Percentiles rank a stretch among this genome's conserved stretches.
phyloP scores from a whole-genome alignment of 129 eudicot species.

The Flaveria trinervia region DNA sequence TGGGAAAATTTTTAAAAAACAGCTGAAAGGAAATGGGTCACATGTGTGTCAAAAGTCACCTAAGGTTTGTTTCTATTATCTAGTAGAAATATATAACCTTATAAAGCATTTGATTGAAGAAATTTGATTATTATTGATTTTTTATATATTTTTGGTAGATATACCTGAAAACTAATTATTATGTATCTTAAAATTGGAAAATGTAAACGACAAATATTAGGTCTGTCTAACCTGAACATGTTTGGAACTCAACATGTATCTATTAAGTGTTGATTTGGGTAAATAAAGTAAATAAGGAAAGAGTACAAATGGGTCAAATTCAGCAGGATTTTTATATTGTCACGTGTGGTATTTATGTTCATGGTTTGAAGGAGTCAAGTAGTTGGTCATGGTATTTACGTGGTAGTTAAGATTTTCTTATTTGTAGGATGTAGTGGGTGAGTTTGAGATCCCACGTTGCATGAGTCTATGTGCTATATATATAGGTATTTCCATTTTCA shows the following conservation, averaged over 20 bases:
- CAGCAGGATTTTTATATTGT: no score
- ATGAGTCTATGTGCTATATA: no score
- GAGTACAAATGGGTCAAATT: not conserved
- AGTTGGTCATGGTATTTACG: no score
- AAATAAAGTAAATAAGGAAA: not conserved
- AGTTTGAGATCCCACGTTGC: no score
- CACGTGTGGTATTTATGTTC: no score
- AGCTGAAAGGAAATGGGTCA: not conserved
- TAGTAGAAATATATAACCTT: not conserved
- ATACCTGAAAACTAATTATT: not conserved
- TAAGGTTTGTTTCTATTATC: not conserved
- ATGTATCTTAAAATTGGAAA: not conserved
- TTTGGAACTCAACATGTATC: not conserved
- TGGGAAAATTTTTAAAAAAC: not conserved
- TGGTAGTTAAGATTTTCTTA: no score
- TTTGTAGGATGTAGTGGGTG: no score
- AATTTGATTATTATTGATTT: not conserved
- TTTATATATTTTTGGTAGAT: not conserved
- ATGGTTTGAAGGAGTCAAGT: no score
- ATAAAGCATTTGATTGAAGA: not conserved
- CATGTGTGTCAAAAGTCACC: not conserved
- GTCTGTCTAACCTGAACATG: not conserved
- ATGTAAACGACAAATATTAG: not conserved
- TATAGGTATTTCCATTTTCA: no score
- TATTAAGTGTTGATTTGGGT: not conserved